Percentiles rank a stretch among this genome's conserved stretches.
phyloP scores from a whole-genome alignment of 148 eudicot genomes.

The Vaccinium corymbosum region DNA sequence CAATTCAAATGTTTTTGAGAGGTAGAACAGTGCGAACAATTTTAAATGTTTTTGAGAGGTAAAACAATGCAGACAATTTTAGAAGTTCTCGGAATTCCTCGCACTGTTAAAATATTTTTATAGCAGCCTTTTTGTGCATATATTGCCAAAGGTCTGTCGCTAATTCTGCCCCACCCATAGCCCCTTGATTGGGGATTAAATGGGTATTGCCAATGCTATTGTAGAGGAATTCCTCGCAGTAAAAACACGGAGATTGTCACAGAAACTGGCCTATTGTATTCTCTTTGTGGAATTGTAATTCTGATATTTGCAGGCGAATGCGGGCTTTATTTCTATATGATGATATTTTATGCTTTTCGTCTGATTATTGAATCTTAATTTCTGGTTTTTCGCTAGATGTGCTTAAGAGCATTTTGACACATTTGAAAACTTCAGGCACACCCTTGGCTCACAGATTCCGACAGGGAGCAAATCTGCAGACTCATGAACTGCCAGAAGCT shows the following conservation, averaged over 20 bases:
- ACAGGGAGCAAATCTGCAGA: slow-evolving; percentile 69
- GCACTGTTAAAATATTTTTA: background rate
- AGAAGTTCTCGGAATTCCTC: background rate
- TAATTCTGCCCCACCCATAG: too few relatives aligned
- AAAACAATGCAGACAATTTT: background rate
- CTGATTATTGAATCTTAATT: background rate
- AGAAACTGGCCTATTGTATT: background rate
- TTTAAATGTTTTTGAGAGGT: background rate
- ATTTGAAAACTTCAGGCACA: slow-evolving; percentile 45
- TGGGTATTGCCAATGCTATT: too few relatives aligned
- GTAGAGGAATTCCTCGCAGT: background rate
- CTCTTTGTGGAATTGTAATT: background rate
- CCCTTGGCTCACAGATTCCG: slow-evolving; percentile 62
- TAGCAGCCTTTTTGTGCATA: too few relatives aligned
- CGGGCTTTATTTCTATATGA: background rate
- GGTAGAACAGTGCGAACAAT: background rate
- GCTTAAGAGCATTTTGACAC: background rate
- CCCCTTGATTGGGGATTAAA: too few relatives aligned
- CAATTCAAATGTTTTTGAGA: background rate
- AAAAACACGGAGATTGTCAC: background rate
- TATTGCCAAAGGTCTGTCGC: too few relatives aligned
- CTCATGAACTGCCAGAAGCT: slow-evolving; percentile 77
- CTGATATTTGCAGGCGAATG: background rate
- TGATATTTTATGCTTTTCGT: background rate
- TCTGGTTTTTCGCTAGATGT: background rate